Conservation (phyloP, 208 protist species). For the Trypanosoma boissoni region DNA sequence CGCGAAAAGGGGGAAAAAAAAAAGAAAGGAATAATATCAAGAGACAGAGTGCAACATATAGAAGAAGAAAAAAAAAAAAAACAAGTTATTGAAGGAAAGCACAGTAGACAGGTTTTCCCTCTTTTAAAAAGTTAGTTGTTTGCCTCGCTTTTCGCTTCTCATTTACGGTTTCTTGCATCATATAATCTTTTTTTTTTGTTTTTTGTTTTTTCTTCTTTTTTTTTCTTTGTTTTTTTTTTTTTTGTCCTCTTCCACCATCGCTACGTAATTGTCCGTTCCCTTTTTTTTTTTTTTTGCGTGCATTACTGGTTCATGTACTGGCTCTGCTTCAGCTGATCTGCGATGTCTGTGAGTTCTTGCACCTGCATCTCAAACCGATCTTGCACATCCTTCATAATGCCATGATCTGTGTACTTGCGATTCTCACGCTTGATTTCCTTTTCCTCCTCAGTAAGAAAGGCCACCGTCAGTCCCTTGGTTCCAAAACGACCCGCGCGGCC, state of each 20-base stretch:
- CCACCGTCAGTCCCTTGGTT: constrained; percentile 99
- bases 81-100: neutral
- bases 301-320: constrained; percentile 91
- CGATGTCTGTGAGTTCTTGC: constrained; percentile 93
- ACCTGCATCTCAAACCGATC: constrained; percentile 98
- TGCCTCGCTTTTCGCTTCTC: neutral
- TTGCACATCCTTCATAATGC: constrained; percentile 96
- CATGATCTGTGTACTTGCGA: constrained; percentile 83
- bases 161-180: neutral
- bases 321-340: constrained; percentile 83
- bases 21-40: neutral
- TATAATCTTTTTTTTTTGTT: neutral
- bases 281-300: constrained; percentile 8
- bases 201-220: neutral
- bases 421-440: constrained; percentile 87
- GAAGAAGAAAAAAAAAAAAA: neutral
- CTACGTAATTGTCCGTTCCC: neutral
- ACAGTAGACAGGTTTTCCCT: neutral
- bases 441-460: constrained; percentile 96
- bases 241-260: neutral
- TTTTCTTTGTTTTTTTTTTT: constrained; percentile 5
- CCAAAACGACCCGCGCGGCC: constrained; percentile 97
- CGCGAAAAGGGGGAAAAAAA: too few species aligned
- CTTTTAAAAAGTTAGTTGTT: neutral
- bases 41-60: neutral